phyloP scores from a whole-genome alignment of 257 asterid species.

The Lycium ferocissimum region DNA sequence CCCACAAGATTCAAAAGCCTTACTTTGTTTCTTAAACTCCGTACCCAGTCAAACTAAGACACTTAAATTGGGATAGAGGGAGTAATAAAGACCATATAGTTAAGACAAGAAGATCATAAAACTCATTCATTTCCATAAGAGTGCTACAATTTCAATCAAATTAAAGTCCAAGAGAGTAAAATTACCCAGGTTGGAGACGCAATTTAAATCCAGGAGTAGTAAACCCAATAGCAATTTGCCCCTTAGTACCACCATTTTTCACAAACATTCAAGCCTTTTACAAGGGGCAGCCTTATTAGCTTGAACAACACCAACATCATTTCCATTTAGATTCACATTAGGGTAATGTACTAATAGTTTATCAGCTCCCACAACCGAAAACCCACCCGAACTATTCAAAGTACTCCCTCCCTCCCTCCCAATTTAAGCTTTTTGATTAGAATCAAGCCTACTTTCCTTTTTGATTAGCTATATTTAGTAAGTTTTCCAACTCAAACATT shows the following conservation, averaged over 20 bases:
- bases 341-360: constrained; percentile 80
- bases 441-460: too few relatives aligned
- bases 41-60: too few relatives aligned
- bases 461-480: too few relatives aligned
- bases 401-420: constrained; percentile 34
- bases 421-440: too few relatives aligned
- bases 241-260: constrained; percentile 84
- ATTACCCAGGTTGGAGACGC: constrained; percentile 91
- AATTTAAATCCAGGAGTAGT: constrained; percentile 75
- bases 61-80: too few relatives aligned
- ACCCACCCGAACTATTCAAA: constrained; percentile 76
- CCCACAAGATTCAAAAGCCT: too few relatives aligned
- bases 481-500: too few relatives aligned
- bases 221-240: constrained; percentile 87
- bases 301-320: constrained; percentile 93
- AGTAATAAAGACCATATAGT: too few relatives aligned
- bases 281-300: constrained; percentile 85
- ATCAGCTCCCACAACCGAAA: constrained; percentile 75
- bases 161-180: not conserved
- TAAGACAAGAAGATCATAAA: too few relatives aligned
- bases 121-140: not conserved
- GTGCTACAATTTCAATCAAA: not conserved
- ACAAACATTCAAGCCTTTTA: constrained; percentile 70
- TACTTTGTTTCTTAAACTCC: too few relatives aligned
- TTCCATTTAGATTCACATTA: constrained; percentile 64